Conservation (phyloP, 352 stramenopile genomes). For the Peronospora belbahrii region DNA sequence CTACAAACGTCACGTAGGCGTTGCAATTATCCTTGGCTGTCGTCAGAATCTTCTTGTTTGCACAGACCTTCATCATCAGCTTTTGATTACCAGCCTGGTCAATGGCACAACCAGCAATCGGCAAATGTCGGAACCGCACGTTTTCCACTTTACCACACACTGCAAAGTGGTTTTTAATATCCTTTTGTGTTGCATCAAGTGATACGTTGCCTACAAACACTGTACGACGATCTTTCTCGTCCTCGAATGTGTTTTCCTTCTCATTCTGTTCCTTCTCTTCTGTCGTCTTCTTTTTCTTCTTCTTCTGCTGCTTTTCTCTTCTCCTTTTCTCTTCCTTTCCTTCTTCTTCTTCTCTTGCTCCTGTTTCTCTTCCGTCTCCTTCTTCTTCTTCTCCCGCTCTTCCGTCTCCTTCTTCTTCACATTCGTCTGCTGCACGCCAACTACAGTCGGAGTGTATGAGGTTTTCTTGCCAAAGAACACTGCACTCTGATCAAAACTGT, state of each 20-base stretch:
- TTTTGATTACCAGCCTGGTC: constrained; percentile 87
- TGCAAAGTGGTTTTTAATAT: constrained; percentile 78
- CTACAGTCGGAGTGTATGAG: constrained; percentile 30
- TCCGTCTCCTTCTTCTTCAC: constrained; percentile 5
- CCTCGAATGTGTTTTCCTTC: constrained; percentile 24
- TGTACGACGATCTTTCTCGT: constrained; percentile 69
- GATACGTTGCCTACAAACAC: constrained; percentile 91
- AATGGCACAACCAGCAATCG: constrained; percentile 77
- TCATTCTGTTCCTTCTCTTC: constrained; percentile 4
- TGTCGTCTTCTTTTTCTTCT: constrained; percentile 14
- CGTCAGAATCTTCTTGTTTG: constrained; percentile 81
- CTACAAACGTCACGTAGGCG: constrained; percentile 85
- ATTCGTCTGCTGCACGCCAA: constrained; percentile 6
- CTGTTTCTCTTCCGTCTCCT: constrained; percentile 8
- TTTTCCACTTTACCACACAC: constrained; percentile 80
- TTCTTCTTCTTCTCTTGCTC: constrained; percentile 4
- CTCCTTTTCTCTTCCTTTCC: constrained; percentile 28
- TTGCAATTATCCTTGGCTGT: constrained; percentile 85
- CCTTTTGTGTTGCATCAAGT: constrained; percentile 69
- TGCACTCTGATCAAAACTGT: constrained; percentile 54
- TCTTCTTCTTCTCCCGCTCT: constrained; percentile 6
- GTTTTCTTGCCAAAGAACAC: constrained; percentile 61
- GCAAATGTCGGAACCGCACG: constrained; percentile 80
- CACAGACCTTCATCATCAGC: constrained; percentile 88
- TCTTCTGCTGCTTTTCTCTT: constrained; percentile 26